Base-by-base conservation (phyloP, 208 protist species). In the Endotrypanum monterogeii region DNA sequence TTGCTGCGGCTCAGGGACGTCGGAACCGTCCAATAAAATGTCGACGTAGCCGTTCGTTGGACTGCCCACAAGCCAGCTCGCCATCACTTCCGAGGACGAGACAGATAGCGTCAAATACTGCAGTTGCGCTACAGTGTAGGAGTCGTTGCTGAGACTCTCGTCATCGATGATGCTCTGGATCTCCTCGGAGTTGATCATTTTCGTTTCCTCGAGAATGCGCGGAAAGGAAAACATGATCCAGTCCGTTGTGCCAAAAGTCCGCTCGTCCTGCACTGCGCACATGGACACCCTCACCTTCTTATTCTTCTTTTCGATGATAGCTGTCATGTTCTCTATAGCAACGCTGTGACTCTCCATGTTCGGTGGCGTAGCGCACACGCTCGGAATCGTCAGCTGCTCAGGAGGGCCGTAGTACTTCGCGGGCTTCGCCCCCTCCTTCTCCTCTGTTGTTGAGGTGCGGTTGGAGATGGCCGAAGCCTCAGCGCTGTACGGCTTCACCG, bases 71-170 rank as follows among this genome's bases (percentile, higher is more conserved):
- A 66, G 50, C 39, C 78, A 66, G 18, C 65, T 66, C 14, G 73
- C 50, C 41, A 91, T 60, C 9, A 85, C 82, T 69, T 95, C 86
- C 9, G 62, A 58, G 1, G 76, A 60, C 11, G 72, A 66, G n/a
- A 94, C 84, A 14, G 82, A 78, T n/a, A 96, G 83, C 54, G 92
- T 63, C 8, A 96, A 75, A 79, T 92, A 95, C 65, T 93, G 82
- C 61, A 96, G 77, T 62, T 84, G 61, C 51, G 89, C 87, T 23
- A 82, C 71, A 5, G 80, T 86, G 67, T 79, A 90, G 39, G 65
- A 35, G 50, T 79, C 32, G 73, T 71, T 76, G 1, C 14, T 41
- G 32, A 83, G 70, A 32, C 66, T 62, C 48, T 67, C n/a, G 58
- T 81, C 75, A 14, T 76, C 75, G 25, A 87, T 68, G 58, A 86